Evolutionary conservation across 805 yeast genomes (phyloP), one percentile per base, ranked within the genome.

Genomic region (Saccharomycopsis malanga): DNA sequence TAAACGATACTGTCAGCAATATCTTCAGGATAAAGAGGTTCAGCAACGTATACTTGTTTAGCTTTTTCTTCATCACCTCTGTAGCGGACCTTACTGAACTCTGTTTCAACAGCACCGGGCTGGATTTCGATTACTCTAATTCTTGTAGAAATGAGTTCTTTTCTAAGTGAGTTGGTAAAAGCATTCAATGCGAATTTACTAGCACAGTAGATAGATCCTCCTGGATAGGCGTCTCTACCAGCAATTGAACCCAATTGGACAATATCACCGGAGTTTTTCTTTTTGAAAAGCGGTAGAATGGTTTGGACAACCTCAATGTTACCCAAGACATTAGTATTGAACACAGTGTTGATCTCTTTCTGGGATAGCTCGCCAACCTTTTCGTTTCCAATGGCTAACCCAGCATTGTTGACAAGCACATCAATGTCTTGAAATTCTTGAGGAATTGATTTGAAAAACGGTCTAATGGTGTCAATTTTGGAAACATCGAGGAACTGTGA

Each of bases 1-100:
- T 81, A 83, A 7, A 77, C 78, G 57, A 83, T 79, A 46, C 80
- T 59, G 58, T 83, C 91, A 23, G 89, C 89, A 61, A 83, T 77
- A 58, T 84, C 91, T 46, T 73, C 77, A 17, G 87, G 85, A 32
- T 62, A 63, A 48, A 79, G 66, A 21, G 84, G 83, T 25, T 69
- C 73, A 12, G 77, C 67, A 35, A 68, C 68, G 56, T 78, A 79
- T 29, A 75, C 79, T n/a, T 67, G 68, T 49, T 74, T 72, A 4
- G 83, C 84, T 52, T 67, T 68, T 1, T 62, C 65, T 15, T 59
- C 52, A 54, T 79, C 82, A 48, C 83, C 83, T 54, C 72, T 73
- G 64, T 72, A 76, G 59, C 86, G 70, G 24, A 77, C 77, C 23
- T 70, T 57, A 2, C 81, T 76, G 56, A 80, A 80, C 52, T 80